These are phyloP conservation scores for Fusarium sulawesiense DNA, from an alignment of 2,329 filamentous ascomycete species.

Conservation along the genomic window DNA sequence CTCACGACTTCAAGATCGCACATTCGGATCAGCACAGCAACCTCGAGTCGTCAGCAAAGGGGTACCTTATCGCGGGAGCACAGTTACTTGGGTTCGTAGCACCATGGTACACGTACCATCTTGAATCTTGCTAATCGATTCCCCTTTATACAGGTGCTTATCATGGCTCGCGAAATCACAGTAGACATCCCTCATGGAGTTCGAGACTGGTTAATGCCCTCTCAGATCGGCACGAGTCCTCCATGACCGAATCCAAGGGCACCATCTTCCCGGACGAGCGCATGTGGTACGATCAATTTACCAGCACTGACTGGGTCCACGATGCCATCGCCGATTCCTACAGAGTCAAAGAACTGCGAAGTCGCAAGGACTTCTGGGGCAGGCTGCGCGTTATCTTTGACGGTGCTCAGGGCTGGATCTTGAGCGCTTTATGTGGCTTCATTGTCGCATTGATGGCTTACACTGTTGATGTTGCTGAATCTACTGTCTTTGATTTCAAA, in stretches of 20 bases:
- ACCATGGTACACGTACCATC: neutral
- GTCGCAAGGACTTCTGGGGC: slow-evolving; percentile 86
- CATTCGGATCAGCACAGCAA: slow-evolving; percentile 53
- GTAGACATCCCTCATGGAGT: slow-evolving; percentile 68
- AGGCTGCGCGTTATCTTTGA: slow-evolving; percentile 82
- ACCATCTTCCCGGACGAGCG: slow-evolving; percentile 82
- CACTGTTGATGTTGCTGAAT: slow-evolving; percentile 87
- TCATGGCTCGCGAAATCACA: slow-evolving; percentile 61
- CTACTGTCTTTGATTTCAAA: slow-evolving; percentile 88
- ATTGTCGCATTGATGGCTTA: slow-evolving; percentile 89
- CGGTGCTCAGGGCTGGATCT: slow-evolving; percentile 90
- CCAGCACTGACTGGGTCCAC: slow-evolving; percentile 97
- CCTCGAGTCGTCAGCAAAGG: slow-evolving; percentile 43
- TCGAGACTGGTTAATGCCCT: slow-evolving; percentile 72
- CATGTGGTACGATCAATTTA: slow-evolving; percentile 99
- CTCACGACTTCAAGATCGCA: slow-evolving; percentile 56
- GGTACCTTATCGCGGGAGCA: slow-evolving; percentile 54
- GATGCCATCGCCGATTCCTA: slow-evolving; percentile 96
- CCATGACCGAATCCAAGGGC: slow-evolving; percentile 71
- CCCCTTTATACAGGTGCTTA: slow-evolving; percentile 50
- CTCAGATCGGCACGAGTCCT: slow-evolving; percentile 65
- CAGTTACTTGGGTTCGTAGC: slow-evolving; percentile 56
- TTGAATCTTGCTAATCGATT: slow-evolving; percentile 18
- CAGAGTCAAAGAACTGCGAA: slow-evolving; percentile 84
- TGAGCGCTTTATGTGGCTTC: slow-evolving; percentile 90